These are phyloP conservation scores for Petunia axillaris DNA, from an alignment of 257 asterid genomes.

Conservation along the genomic window DNA sequence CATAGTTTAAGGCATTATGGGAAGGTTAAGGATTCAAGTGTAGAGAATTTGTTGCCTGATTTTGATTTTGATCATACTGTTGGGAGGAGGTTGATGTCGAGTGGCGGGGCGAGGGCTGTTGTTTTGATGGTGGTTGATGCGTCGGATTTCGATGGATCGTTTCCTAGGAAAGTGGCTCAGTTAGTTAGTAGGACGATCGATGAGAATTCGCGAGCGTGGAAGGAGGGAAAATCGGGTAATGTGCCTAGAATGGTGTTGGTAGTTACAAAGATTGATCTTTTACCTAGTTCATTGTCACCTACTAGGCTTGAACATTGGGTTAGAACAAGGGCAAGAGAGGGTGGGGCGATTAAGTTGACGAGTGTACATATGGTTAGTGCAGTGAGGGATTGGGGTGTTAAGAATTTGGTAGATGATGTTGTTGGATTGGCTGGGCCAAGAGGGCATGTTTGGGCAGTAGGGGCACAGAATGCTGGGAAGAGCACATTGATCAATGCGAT, in stretches of 20 bases:
- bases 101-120: constrained; percentile 66
- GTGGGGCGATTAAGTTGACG: constrained; percentile 67
- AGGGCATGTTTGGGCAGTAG: constrained; percentile 93
- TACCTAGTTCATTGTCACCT: constrained; percentile 82
- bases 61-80: constrained; percentile 90
- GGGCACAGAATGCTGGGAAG: constrained; percentile 94
- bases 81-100: constrained; percentile 73
- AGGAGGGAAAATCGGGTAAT: constrained; percentile 86
- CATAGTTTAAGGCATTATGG: constrained; percentile 75
- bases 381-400: constrained; percentile 82
- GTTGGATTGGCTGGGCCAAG: constrained; percentile 68
- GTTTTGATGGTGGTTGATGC: constrained; percentile 86
- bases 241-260: constrained; percentile 74
- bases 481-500: constrained; percentile 79
- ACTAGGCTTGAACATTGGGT: constrained; percentile 89
- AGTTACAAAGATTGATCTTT: constrained; percentile 82
- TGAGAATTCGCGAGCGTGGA: constrained; percentile 73
- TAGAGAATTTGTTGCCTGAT: constrained; percentile 80
- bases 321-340: constrained; percentile 77
- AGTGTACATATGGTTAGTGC: constrained; percentile 90
- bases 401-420: constrained; percentile 78
- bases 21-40: constrained; percentile 62
- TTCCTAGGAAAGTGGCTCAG: constrained; percentile 76
- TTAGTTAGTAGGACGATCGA: constrained; percentile 63
- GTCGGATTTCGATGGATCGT: constrained; percentile 85